Evolutionary conservation across 148 eudicot genomes (phyloP), one percentile per base, ranked within the genome.

Genomic region (Silene latifolia): DNA sequence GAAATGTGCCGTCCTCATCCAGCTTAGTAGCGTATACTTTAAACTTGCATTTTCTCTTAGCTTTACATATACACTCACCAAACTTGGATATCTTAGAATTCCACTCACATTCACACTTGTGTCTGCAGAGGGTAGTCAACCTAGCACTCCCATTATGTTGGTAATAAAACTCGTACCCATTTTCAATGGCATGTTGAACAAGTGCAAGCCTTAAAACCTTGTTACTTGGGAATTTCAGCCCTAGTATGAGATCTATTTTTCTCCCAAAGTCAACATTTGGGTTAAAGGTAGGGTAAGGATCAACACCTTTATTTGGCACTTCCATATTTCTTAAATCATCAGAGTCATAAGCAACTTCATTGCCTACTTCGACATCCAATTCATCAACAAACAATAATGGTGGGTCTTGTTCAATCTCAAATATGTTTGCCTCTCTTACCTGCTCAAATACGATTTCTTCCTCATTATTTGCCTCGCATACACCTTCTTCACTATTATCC

Each of bases 201-300:
- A 74, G 15, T 4, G 71, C 62, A 1, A 48, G 64, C 19, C 71
- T 74, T 7, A 74, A 51, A 5, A 74, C 69, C 1, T 74, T 12
- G 15, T 13, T 9, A 3, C 71, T 3, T 5, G 3, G 47, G 9
- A 44, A 44, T 44, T 44, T 44, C 47, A 44, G 47, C 47, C 47
- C 2, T 9, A 0, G 5, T 3, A 1, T 17, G 8, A 65, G 10
- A 7, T 19, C 21, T 18, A 73, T 60, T 7, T 25, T 47, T 20
- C 44, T 73, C 11, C 4, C 35, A 24, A 60, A 63, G 21, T 73
- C 69, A 11, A 23, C 1, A 5, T 23, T 18, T 21, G 73, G 20
- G 23, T 70, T 70, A 32, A 70, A 70, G 2, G 23, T 20, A 3
- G 72, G 72, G 17, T 51, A 47, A 4, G n/a, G 56, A 11, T 69